These are phyloP conservation scores for Phialophora verrucosa DNA, from an alignment of 2,329 filamentous ascomycete species.

Conservation along the genomic window DNA sequence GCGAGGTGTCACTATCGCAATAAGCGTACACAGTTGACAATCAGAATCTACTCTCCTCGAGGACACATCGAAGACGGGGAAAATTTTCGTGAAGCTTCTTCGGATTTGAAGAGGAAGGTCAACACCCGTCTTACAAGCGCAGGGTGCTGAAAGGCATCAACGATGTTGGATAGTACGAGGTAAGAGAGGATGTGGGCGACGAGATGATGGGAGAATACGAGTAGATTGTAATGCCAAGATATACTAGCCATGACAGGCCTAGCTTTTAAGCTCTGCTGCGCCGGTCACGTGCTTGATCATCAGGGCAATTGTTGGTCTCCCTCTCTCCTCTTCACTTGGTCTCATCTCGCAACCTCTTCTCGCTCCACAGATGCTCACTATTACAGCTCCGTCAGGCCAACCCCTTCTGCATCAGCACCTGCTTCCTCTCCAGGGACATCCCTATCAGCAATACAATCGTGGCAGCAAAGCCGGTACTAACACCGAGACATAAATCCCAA, in stretches of 20 bases:
- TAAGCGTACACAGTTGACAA: not conserved
- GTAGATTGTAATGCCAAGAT: not conserved
- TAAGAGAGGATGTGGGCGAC: not conserved
- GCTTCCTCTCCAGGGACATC: not conserved
- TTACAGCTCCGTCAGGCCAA: not conserved
- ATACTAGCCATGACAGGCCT: not conserved
- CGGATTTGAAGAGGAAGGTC: not conserved
- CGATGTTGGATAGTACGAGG: no score
- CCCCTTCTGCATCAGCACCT: not conserved
- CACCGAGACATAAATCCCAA: not conserved
- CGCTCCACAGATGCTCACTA: not conserved
- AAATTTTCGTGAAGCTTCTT: slow-evolving; percentile 74
- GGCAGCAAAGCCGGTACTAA: not conserved
- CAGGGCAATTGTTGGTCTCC: not conserved
- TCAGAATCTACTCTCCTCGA: slow-evolving; percentile 47
- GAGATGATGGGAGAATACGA: not conserved
- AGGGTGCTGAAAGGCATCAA: not conserved
- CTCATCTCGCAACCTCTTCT: not conserved
- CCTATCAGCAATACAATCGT: not conserved
- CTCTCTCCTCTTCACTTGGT: not conserved
- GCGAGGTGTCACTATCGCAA: not conserved
- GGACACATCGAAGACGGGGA: slow-evolving; percentile 68
- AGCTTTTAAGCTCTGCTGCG: not conserved
- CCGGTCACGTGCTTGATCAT: not conserved
- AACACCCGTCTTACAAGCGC: not conserved